These are phyloP conservation scores for Chlorella sorokiniana DNA, from an alignment of 139 green algal species.

Conservation along the genomic window DNA sequence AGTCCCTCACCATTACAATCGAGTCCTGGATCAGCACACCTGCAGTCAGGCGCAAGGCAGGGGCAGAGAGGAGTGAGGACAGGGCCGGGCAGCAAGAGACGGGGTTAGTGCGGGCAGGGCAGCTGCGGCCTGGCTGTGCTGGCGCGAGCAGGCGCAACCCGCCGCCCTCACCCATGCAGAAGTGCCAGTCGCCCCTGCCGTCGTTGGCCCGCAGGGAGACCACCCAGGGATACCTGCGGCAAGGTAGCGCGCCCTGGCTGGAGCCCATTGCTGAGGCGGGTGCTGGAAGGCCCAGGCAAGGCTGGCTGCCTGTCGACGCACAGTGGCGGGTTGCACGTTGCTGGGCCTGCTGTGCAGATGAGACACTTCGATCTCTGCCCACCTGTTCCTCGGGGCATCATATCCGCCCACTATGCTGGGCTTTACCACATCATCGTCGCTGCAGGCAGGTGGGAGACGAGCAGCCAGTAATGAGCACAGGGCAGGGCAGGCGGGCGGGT, in stretches of 20 bases:
- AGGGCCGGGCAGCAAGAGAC: background rate
- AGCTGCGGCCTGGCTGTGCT: background rate
- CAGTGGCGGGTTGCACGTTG: background rate
- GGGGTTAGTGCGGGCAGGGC: background rate
- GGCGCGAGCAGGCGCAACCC: too few relatives aligned
- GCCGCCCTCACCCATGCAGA: constrained; percentile 6
- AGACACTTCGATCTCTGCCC: too few relatives aligned
- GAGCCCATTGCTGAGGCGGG: background rate
- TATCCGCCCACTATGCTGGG: background rate
- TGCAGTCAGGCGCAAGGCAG: background rate
- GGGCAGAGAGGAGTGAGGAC: background rate
- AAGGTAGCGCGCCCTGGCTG: background rate
- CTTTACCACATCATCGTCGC: background rate
- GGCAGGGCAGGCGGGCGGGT: too few relatives aligned
- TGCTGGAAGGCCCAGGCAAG: background rate
- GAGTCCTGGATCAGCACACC: background rate
- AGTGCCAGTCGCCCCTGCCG: background rate
- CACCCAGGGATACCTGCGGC: background rate
- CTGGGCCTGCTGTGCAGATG: background rate
- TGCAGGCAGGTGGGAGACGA: background rate
- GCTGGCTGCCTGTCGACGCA: background rate
- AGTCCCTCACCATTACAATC: constrained; percentile 4
- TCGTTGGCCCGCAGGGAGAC: background rate
- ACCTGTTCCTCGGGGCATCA: background rate
- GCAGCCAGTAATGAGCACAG: too few relatives aligned